phyloP scores from a whole-genome alignment of 139 green algal species.

The Picochlorum sp. region DNA sequence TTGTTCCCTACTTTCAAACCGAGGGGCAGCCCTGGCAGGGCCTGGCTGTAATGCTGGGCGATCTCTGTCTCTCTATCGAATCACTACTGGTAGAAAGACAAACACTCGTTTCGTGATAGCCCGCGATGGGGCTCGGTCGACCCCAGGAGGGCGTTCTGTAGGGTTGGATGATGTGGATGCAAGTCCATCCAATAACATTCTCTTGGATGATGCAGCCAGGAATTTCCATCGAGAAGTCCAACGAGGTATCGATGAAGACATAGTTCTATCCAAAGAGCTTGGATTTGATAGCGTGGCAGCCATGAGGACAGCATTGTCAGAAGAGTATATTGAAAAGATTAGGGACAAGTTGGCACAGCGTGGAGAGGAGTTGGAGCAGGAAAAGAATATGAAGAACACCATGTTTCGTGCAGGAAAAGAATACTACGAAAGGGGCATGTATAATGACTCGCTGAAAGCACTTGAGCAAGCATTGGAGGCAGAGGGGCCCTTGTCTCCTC shows the following conservation, averaged over 20 bases:
- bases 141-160: no score
- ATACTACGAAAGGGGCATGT: slow-evolving; percentile 48
- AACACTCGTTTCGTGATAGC: no score
- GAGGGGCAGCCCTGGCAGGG: no score
- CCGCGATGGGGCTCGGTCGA: no score
- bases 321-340: slow-evolving; percentile 66
- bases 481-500: slow-evolving; percentile 33
- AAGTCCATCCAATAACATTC: background rate
- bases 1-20: no score
- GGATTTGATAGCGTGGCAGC: slow-evolving; percentile 22
- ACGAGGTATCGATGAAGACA: slow-evolving; percentile 52
- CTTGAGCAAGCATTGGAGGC: slow-evolving; percentile 56
- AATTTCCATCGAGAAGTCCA: background rate
- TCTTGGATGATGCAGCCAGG: background rate
- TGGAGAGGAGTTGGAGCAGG: slow-evolving; percentile 32
- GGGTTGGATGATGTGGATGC: background rate
- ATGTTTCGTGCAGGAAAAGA: slow-evolving; percentile 36
- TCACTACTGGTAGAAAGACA: no score
- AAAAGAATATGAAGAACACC: slow-evolving; percentile 21
- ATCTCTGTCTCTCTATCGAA: no score
- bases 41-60: no score
- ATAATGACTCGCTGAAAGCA: slow-evolving; percentile 32
- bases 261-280: slow-evolving; percentile 57
- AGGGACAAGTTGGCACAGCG: slow-evolving; percentile 58
- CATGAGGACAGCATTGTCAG: slow-evolving; percentile 41